Base-by-base conservation (phyloP, 2,329 filamentous ascomycete genomes). In the Penicillium digitatum region DNA sequence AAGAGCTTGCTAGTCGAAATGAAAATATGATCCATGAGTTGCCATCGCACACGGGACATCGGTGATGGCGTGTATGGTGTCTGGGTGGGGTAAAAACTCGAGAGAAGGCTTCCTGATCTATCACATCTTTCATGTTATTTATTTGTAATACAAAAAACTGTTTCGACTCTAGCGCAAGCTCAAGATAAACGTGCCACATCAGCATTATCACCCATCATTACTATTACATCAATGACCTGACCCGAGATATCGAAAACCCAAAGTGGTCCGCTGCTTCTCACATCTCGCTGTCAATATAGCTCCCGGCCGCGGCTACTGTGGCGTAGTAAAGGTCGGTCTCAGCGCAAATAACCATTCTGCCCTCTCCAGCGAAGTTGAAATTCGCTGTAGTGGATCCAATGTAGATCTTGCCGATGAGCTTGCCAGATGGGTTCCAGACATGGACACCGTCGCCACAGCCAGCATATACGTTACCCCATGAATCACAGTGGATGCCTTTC, bases 391-490 rank as follows among this genome's bases (percentile, higher is more conserved):
- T 52, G 6, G 57, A 43, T 22, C 59, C 55, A 65, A 71, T 1
- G 66, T 73, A 48, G 43, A 87, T 81, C 71, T 86, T 87, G 3
- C 78, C 72, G 62, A 87, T 76, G 32, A 81, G 61, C 8, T 59
- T 74, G 0, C 81, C 81, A 5, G 72, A 71, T 0, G 73, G 64
- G 58, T 74, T 76, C 79, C 80, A 84, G 5, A 83, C 74, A 54
- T 82, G 76, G 20, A 83, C 69, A 0, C 81, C 81, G 61, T 83
- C 80, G 0, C 79, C 79, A 55, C 78, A 80, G 0, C 78, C 80
- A 10, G 76, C 75, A 68, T 81, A 83, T 1, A 84, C 77, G 62
- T 83, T 83, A 8, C 82, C 81, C n/a, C 75, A 63, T 0, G 72
- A 72, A 63, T 84, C 81, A 42, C 76, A 76, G 56, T 81, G 79